A percentile compares a stretch with the other conserved stretches of the same genome.
Evolutionary conservation across 306 rosid species (phyloP).

Genomic region (Cicer pinnatifidum): DNA sequence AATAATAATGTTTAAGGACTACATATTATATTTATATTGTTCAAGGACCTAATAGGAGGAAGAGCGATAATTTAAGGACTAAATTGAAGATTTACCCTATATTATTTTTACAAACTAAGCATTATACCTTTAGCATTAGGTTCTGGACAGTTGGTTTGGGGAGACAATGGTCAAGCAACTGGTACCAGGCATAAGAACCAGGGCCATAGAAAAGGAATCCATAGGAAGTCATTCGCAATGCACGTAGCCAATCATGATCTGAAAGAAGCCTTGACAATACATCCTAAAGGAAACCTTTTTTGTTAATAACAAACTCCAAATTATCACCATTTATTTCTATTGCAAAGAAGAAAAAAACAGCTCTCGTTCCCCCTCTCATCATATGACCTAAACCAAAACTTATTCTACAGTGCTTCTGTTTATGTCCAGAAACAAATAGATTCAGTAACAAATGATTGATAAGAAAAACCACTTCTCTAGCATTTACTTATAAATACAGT

Average conservation of each 20-base stretch:
- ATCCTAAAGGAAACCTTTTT: conserved; percentile 54
- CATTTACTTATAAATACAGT: neutral
- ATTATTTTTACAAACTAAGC: conserved; percentile 2
- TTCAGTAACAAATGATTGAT: neutral
- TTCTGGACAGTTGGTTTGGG: conserved; percentile 67
- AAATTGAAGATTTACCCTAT: too few species aligned
- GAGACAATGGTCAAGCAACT: conserved; percentile 67
- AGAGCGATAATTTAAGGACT: too few species aligned
- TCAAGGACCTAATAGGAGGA: too few species aligned
- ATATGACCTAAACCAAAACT: neutral
- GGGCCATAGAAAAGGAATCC: conserved; percentile 93
- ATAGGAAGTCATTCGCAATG: conserved; percentile 88
- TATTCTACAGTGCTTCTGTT: conserved; percentile 6
- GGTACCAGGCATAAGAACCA: conserved; percentile 95
- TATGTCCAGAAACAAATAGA: conserved; percentile 2
- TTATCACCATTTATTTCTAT: neutral
- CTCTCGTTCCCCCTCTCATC: conserved; percentile 27
- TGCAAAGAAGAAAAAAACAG: conserved; percentile 25
- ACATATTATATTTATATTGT: too few species aligned
- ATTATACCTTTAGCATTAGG: conserved; percentile 70
- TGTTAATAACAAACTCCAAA: conserved; percentile 41
- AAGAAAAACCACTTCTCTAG: too few species aligned
- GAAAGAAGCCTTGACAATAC: conserved; percentile 52
- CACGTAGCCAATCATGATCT: conserved; percentile 87
- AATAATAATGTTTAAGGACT: too few species aligned